Evolutionary conservation across 257 asterid genomes (phyloP).

Genomic region (Striga asiatica): DNA sequence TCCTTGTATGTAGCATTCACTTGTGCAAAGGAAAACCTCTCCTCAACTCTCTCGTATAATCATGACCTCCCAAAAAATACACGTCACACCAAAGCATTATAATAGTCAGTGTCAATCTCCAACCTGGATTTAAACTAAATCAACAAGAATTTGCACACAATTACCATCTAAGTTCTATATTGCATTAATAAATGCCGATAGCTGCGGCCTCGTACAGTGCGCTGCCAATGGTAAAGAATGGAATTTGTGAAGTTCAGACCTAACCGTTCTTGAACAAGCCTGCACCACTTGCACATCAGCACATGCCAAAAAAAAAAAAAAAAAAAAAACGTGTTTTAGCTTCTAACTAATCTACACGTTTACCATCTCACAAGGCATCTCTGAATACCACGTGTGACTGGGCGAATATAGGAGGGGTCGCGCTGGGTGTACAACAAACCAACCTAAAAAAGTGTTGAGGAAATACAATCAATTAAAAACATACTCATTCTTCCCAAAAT

Average conservation of each 20-base stretch:
- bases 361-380: conserved; percentile 98
- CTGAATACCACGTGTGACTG: conserved; percentile 73
- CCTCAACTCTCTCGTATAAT: neutral
- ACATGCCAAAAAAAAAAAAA: conserved; percentile 8
- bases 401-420: conserved; percentile 81
- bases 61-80: neutral
- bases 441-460: conserved; percentile 33
- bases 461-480: neutral
- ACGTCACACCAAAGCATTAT: neutral
- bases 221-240: conserved; percentile 57
- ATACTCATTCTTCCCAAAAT: neutral
- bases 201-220: conserved; percentile 73
- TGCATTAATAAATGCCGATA: conserved; percentile 73
- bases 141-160: conserved; percentile 10
- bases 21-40: neutral
- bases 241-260: conserved; percentile 33
- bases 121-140: neutral
- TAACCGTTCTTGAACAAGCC: conserved; percentile 83
- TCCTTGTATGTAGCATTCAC: neutral
- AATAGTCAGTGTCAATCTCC: neutral
- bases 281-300: conserved; percentile 30
- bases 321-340: conserved; percentile 9
- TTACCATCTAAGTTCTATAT: conserved; percentile 14
- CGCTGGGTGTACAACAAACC: conserved; percentile 85
- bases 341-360: conserved; percentile 16